Evolutionary conservation across 257 asterid species (phyloP).

Genomic region (Linaria vulgaris): DNA sequence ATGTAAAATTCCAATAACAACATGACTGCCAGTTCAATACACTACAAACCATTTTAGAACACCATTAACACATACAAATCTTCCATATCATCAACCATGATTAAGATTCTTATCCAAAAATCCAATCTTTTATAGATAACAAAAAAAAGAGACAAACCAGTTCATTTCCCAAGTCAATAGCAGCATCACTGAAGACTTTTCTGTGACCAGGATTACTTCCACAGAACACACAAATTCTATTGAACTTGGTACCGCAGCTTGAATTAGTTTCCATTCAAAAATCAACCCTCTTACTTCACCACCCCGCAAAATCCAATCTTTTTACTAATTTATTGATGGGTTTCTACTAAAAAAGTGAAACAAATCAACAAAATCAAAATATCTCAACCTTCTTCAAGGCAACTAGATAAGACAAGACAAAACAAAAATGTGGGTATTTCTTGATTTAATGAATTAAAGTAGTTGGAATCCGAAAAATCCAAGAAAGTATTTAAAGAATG

Average conservation of each 20-base stretch:
- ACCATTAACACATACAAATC: constrained; percentile 1
- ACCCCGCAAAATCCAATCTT: constrained; percentile 6
- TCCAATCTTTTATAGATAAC: too few relatives aligned
- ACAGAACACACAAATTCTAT: constrained; percentile 91
- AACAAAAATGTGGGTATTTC: constrained; percentile 32
- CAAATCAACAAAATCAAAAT: constrained; percentile 2
- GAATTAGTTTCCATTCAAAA: constrained; percentile 57
- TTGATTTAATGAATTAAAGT: constrained; percentile 24
- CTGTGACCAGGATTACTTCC: constrained; percentile 96
- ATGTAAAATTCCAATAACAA: constrained; percentile 8
- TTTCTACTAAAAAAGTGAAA: background rate
- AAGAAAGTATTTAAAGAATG: background rate
- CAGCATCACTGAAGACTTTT: constrained; percentile 95
- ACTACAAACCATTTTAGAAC: background rate
- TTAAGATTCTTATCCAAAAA: constrained; percentile 13
- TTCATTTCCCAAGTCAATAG: constrained; percentile 89
- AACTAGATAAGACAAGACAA: constrained; percentile 16
- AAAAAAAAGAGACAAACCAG: constrained; percentile 56
- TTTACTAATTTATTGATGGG: background rate
- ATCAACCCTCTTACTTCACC: constrained; percentile 10
- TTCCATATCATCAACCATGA: constrained; percentile 2
- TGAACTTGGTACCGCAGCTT: constrained; percentile 55
- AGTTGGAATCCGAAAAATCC: constrained; percentile 23
- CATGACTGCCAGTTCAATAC: constrained; percentile 12
- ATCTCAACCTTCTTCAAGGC: background rate